Evolutionary conservation across 2,329 filamentous ascomycete species (phyloP), one percentile per base, ranked within the genome.

Genomic region (Aspergillus pseudonomiae): DNA sequence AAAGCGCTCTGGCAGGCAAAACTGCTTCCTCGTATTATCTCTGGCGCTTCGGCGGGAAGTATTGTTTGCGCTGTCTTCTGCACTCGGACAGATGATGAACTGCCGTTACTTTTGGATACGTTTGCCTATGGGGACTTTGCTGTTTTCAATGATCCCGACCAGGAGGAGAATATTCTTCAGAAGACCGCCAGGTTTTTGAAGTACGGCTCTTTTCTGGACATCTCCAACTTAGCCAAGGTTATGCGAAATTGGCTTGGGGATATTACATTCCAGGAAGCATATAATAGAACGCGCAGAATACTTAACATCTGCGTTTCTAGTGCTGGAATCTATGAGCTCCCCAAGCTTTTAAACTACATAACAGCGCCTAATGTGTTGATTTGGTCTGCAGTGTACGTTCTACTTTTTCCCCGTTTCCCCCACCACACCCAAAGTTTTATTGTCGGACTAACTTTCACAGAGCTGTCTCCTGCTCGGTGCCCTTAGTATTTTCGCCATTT

Each of bases 291-390:
- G 0, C 87, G 93, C 32, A 87, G 93, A 63, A 94, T 97, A 65
- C 86, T 97, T 73, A 98, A 97, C 75, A 97, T 98, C 43, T 94
- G 92, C 63, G 94, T 98, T 7, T 97, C 94, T 0, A 93, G 91
- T 2, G 91, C 92, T 1, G 92, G 91, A 19, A 86, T 94, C 60
- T 95, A 96, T 76, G 94, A 97, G 74, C 83, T 96, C 19, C 94
- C 94, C 0, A 84, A 92, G 43, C 82, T 98, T 0, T 84, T 98
- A 69, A 98, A 98, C 77, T 97, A 97, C 73, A 87, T 96, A 63
- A 97, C 94, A 0, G 91, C 94, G 0, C 94, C 94, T 0, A 95
- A 97, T 74, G 94, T 98, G 59, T 87, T 97, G 80, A 94, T 98
- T 61, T 97, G 94, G 93, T 97, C 94, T 19, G 94, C 94, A 39